Base-by-base conservation (phyloP, 2,329 filamentous ascomycete species). In the Aureobasidium sp. region DNA sequence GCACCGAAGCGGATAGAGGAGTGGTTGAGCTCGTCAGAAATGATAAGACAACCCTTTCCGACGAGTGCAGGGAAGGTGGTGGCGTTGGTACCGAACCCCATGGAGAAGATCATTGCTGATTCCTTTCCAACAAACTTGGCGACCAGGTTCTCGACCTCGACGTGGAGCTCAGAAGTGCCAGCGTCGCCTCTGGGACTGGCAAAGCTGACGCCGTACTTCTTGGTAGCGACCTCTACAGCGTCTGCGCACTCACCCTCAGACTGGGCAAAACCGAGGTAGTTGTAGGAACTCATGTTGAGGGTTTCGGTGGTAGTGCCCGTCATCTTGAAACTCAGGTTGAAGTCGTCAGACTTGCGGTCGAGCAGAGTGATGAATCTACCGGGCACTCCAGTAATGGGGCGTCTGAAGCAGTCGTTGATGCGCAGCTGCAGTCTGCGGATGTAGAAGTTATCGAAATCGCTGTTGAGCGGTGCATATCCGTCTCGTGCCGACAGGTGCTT, bases 401-500 rank as follows among this genome's bases (percentile, higher is more conserved):
- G 85, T 68, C 93, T 89, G 74, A 99, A 99, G 79, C 91, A 96
- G 76, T 99, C 94, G 69, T 97, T 95, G 72, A 99, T 91, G 66
- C 94, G 86, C 79, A 91, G 84, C 81, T 99, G 97, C 72, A 99
- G 76, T 64, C 94, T 84, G 62, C 94, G 85, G 62, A 93, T 90
- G 76, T 99, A 99, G 75, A 99, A 99, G 76, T 93, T 97, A 79
- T 99, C 94, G 72, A 99, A 99, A 75, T 99, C 94, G 70, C 91
- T 95, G 76, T 97, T 97, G 66, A 99, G 82, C 2, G 94, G 91
- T 12, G 93, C 94, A 72, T 96, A 97, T 65, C 94, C 94, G 72
- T 96, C 90, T 67, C 85, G 83, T 40, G 88, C 83, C 72, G 89
- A 89, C 70, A 97, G 80, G 69, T 94, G 88, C 71, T 85, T 86